A percentile compares a stretch with the other conserved stretches of the same genome.
phyloP scores from a whole-genome alignment of 2,329 filamentous ascomycete genomes.

The Colletotrichum sansevieriae region DNA sequence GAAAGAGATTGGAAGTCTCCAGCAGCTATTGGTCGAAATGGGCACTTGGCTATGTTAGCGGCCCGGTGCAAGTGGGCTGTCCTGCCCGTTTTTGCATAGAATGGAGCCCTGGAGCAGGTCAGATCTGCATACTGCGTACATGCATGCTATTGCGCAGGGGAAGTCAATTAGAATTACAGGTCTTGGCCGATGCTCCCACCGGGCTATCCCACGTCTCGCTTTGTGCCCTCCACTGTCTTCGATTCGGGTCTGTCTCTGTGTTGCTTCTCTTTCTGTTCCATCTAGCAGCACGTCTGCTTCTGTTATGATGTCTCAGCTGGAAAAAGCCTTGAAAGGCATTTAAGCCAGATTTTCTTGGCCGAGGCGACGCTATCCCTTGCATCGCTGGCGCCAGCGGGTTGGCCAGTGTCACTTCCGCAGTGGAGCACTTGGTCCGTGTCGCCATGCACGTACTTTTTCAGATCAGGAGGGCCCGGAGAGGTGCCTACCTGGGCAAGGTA shows the following conservation, averaged over 20 bases:
- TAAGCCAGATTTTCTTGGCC: no score
- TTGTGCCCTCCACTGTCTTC: neutral
- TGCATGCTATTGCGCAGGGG: slow-evolving; percentile 32
- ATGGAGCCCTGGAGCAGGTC: neutral
- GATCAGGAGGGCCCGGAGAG: neutral
- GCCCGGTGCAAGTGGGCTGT: slow-evolving; percentile 17
- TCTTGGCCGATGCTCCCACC: neutral
- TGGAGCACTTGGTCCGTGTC: slow-evolving; percentile 32
- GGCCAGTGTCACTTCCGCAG: neutral
- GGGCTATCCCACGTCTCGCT: neutral
- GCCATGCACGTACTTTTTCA: slow-evolving; percentile 33
- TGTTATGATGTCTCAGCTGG: neutral
- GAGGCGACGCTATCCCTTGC: slow-evolving; percentile 3
- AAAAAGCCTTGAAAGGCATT: no score
- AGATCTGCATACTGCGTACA: slow-evolving; percentile 37
- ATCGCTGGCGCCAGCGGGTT: slow-evolving; percentile 12
- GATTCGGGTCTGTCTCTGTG: neutral
- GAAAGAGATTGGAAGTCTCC: slow-evolving; percentile 13
- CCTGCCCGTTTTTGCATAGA: slow-evolving; percentile 14
- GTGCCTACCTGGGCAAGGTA: neutral
- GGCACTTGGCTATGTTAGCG: neutral
- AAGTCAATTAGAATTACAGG: neutral
- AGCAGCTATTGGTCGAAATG: neutral
- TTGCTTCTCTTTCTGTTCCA: neutral
- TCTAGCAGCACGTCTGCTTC: neutral